Percentiles rank a stretch among this genome's conserved stretches.
Evolutionary conservation across 306 rosid genomes (phyloP).

Genomic region (Cicer judaicum): DNA sequence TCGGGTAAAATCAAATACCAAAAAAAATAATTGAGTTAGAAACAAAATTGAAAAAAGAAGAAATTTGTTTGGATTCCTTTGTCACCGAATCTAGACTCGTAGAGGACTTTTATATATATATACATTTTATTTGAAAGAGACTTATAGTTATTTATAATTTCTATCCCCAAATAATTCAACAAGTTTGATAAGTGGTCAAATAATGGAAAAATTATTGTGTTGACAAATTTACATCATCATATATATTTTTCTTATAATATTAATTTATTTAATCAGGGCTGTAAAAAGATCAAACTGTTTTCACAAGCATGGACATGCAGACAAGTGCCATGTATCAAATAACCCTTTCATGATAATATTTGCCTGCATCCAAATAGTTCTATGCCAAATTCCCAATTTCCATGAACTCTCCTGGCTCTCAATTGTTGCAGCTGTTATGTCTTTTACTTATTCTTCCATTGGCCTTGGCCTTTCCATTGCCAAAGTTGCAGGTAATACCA

Average conservation of each 20-base stretch:
- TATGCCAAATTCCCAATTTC: slow-evolving; percentile 87
- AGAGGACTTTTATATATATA: not conserved
- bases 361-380: slow-evolving; percentile 72
- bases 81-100: not conserved
- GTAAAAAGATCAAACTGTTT: slow-evolving; percentile 85
- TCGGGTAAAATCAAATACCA: too few relatives aligned
- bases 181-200: not conserved
- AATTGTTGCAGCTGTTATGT: slow-evolving; percentile 93
- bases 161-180: not conserved
- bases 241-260: not conserved
- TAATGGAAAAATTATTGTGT: not conserved
- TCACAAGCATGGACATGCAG: slow-evolving; percentile 78
- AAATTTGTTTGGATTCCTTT: not conserved
- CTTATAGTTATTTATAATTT: not conserved
- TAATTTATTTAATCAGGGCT: slow-evolving; percentile 58
- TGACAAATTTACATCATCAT: not conserved
- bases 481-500: slow-evolving; percentile 59
- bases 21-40: not conserved
- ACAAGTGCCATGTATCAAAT: slow-evolving; percentile 61
- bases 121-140: not conserved
- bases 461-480: slow-evolving; percentile 92
- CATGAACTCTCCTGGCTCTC: slow-evolving; percentile 93
- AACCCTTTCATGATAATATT: slow-evolving; percentile 77
- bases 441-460: slow-evolving; percentile 89
- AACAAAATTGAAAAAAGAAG: not conserved